These are phyloP conservation scores for Furcasterigmium furcatum DNA, from an alignment of 2,329 filamentous ascomycete species.

Conservation along the genomic window DNA sequence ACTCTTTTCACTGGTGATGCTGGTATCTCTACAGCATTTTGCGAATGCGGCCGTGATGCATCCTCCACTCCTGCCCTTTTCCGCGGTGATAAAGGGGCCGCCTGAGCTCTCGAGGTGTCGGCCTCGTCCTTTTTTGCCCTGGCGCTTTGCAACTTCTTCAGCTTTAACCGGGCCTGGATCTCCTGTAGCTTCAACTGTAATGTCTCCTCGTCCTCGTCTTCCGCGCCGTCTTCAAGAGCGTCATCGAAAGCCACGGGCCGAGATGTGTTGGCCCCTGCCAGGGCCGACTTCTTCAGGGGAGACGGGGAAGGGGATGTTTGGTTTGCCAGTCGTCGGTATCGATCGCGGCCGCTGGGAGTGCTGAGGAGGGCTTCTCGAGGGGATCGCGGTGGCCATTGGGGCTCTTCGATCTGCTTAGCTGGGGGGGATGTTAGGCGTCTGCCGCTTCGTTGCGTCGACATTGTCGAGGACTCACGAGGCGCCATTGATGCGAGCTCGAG, in stretches of 20 bases:
- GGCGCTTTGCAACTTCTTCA: constrained; percentile 80
- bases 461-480: neutral
- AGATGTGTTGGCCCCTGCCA: constrained; percentile 12
- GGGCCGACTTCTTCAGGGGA: constrained; percentile 47
- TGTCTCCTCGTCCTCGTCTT: constrained; percentile 85
- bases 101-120: constrained; percentile 11
- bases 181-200: constrained; percentile 81
- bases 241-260: constrained; percentile 12
- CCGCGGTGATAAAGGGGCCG: neutral
- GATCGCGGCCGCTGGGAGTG: constrained; percentile 76
- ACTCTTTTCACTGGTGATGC: constrained; percentile 65
- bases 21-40: constrained; percentile 64
- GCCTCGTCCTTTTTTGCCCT: constrained; percentile 32
- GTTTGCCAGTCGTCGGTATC: constrained; percentile 65
- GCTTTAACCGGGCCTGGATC: constrained; percentile 81
- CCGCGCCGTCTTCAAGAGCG: constrained; percentile 36
- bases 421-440: neutral
- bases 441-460: neutral
- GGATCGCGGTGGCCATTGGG: constrained; percentile 65
- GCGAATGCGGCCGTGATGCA: constrained; percentile 15
- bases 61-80: neutral
- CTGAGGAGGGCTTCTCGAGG: constrained; percentile 61
- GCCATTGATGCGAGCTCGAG: neutral
- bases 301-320: constrained; percentile 68
- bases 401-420: constrained; percentile 29